Base-by-base conservation (phyloP, 2,329 filamentous ascomycete genomes). In the Claviceps africana region DNA sequence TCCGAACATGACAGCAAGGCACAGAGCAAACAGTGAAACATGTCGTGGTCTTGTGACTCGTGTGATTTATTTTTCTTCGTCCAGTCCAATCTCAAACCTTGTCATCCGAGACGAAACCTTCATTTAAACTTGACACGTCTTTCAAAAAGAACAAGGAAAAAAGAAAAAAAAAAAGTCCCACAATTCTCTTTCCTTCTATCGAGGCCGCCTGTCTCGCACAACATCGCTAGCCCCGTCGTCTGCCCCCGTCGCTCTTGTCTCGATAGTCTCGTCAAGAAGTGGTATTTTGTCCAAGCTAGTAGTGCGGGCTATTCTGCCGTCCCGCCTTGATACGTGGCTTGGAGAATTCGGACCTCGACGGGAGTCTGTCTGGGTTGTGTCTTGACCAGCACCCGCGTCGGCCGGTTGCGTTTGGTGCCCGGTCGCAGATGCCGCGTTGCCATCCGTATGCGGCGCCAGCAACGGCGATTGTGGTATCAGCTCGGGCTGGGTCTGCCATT, bases 401-500 rank as follows among this genome's bases (percentile, higher is more conserved):
- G 53, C 49, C 6, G 55, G 51, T 9, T 58, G 57, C 35, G 51
- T 54, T 37, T 55, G 50, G 13, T 56, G 51, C 28, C 50, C 51
- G 25, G 54, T 52, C 9, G 56, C 53, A 35, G 56, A 52, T 8
- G 51, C 51, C 1, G 52, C 51, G 7, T 52, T 35, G 21, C 52
- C 58, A 25, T 67, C 64, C 0, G 58, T 25, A 42, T 63, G 62
- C 10, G 67, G 65, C 1, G 57, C 55, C 51, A 70, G 57, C 17
- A 61, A 54, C 11, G 67, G 67, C 2, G 67, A 70, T 21, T 65
- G 67, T 3, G 66, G 60, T 50, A 64, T 59, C 11, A 73, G 59
- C 17, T 81, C 77, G 1, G 79, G 75, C 33, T 70, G 76, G 55
- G 72, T 75, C 67, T 95, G 89, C 88, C 88, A 94, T 65, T 88